phyloP scores from a whole-genome alignment of 2,329 filamentous ascomycete genomes.

The Ascocoryne sarcoides region DNA sequence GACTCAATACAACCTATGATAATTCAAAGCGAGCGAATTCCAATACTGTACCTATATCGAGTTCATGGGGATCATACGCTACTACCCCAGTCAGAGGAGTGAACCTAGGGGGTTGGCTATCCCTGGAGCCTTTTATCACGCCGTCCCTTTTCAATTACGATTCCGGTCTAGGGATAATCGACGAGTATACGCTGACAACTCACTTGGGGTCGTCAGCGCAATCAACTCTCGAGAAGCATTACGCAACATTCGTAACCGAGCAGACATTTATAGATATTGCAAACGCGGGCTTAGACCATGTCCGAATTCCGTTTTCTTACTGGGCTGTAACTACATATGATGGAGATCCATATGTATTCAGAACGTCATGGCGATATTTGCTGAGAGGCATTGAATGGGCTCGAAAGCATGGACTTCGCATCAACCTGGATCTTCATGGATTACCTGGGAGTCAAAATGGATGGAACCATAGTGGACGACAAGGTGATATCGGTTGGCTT shows the following conservation, averaged over 20 bases:
- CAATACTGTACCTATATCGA: slow-evolving; percentile 68
- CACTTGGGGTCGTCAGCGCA: slow-evolving; percentile 61
- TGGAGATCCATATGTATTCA: slow-evolving; percentile 77
- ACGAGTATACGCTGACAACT: slow-evolving; percentile 74
- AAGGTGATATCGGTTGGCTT: slow-evolving; percentile 76
- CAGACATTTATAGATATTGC: slow-evolving; percentile 77
- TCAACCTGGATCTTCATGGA: slow-evolving; percentile 91
- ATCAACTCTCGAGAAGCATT: slow-evolving; percentile 75
- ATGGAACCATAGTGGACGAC: slow-evolving; percentile 90
- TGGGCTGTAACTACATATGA: slow-evolving; percentile 86
- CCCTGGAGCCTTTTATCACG: slow-evolving; percentile 89
- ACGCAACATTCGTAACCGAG: slow-evolving; percentile 80
- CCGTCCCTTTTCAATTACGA: slow-evolving; percentile 77
- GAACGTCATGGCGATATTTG: slow-evolving; percentile 87
- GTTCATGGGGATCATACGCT: slow-evolving; percentile 69
- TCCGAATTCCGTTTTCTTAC: slow-evolving; percentile 93
- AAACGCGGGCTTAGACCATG: slow-evolving; percentile 84
- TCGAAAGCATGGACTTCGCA: slow-evolving; percentile 79
- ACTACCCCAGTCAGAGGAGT: slow-evolving; percentile 77
- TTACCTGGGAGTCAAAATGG: slow-evolving; percentile 91
- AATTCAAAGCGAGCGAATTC: slow-evolving; percentile 71
- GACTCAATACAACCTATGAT: slow-evolving; percentile 76
- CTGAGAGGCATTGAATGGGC: slow-evolving; percentile 89
- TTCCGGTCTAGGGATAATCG: slow-evolving; percentile 53
- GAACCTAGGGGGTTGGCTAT: slow-evolving; percentile 90